phyloP scores from a whole-genome alignment of 306 rosid species.

The Hylodesmum podocarpum region DNA sequence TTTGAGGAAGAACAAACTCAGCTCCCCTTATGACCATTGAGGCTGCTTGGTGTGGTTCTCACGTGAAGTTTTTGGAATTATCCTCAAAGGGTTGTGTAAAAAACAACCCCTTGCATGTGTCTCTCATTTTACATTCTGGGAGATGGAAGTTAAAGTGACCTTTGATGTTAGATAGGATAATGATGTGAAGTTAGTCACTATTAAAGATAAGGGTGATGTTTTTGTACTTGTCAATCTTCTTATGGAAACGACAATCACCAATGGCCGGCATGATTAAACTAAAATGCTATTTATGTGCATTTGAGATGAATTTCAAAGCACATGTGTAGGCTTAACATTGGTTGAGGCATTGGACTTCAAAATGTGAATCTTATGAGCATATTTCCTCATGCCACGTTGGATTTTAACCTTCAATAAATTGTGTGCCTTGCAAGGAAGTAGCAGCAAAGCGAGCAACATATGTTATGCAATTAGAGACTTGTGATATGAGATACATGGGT shows the following conservation, averaged over 20 bases:
- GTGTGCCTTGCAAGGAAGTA: slow-evolving; percentile 15
- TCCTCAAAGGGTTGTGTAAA: slow-evolving; percentile 1
- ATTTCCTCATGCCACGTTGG: slow-evolving; percentile 7
- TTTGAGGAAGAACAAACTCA: slow-evolving; percentile 24
- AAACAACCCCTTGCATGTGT: slow-evolving; percentile 23
- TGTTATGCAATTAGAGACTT: slow-evolving; percentile 13
- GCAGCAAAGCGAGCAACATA: slow-evolving; percentile 9
- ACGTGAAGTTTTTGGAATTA: slow-evolving; percentile 43
- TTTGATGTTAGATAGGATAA: slow-evolving; percentile 34
- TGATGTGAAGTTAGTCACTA: slow-evolving; percentile 44
- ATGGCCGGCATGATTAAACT: slow-evolving; percentile 57
- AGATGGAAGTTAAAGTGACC: slow-evolving; percentile 15
- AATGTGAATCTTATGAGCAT: slow-evolving; percentile 20
- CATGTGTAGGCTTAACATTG: slow-evolving; percentile 49
- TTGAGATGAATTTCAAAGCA: slow-evolving; percentile 42
- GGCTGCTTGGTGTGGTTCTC: slow-evolving; percentile 20
- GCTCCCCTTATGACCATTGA: slow-evolving; percentile 17
- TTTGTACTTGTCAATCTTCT: slow-evolving; percentile 35
- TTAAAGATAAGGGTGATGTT: slow-evolving; percentile 39
- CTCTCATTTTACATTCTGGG: slow-evolving; percentile 2
- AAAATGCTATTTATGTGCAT: slow-evolving; percentile 27
- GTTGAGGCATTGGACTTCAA: slow-evolving; percentile 25
- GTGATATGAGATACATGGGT: slow-evolving; percentile 36
- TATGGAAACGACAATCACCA: slow-evolving; percentile 34
- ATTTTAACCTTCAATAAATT: slow-evolving; percentile 35